Base-by-base conservation (phyloP, 1,139 yeast species). In the Hanseniaspora uvarum region DNA sequence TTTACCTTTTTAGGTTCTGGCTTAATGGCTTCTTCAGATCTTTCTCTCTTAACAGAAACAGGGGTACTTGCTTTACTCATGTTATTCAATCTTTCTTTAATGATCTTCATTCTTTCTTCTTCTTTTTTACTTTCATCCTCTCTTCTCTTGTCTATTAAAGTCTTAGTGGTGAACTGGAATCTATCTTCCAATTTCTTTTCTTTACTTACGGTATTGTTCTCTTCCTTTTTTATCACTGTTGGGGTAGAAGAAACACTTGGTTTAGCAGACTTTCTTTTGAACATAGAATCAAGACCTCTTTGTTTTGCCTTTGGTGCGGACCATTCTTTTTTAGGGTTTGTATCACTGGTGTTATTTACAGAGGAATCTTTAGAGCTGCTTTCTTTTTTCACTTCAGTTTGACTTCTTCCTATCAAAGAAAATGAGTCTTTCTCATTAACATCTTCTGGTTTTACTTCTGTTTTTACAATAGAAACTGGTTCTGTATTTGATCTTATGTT, bases 81-180 rank as follows among this genome's bases (percentile, higher is more conserved):
- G 59, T 36, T 58, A 57, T 21, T 56, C 55, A 48, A 64, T 67
- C 55, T 63, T 63, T 24, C 59, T 60, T 51, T 64, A 66, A 55
- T 68, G 56, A 41, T 61, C 63, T 45, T 62, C 59, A 53, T 64
- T 48, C 70, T 60, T 33, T 59, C 59, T n/a, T 56, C 56, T 44
- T 67, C 70, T 52, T 64, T 65, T 18, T 57, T 59, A 41, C 64
- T 68, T 52, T 69, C 59, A 31, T 61, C 65, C 37, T 62, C 60
- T 45, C 65, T 61, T 68, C 66, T 65, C 49, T 60, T 63, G 1
- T 64, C 67, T 34, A 66, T 59, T 6, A 67, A 53, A 5, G 60
- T 67, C 2, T 67, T 66, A 1, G 69, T 65, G 50, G 62, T 62
- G 30, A 67, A 58, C 1, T 66, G 44, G 19, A 50, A 50, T 28